Evolutionary conservation across 768 basidiomycete genomes (phyloP), one percentile per base, ranked within the genome.

Genomic region (Lentinus brumalis): DNA sequence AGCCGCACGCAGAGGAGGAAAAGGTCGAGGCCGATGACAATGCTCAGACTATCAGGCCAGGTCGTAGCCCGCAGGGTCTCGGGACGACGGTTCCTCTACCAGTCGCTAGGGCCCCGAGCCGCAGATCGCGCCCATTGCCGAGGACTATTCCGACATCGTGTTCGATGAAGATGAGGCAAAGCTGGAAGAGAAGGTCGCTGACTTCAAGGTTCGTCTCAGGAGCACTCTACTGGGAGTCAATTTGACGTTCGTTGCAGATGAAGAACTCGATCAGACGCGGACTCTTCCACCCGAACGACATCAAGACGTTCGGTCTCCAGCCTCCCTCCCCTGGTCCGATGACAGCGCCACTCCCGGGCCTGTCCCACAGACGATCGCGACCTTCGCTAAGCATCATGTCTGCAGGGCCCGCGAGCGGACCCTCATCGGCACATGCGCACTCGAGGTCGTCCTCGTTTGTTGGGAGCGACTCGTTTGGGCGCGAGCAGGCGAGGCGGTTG

Each of bases 111-210:
- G 78, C 87, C 89, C 90, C 1, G 73, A 88, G 9, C 76, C 79
- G 9, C 83, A 81, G 42, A 87, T 92, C 32, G 73, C 75, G 9
- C 85, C 89, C 7, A 89, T 92, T 42, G 83, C 89, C 3, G 96
- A 98, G 69, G 96, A 98, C 73, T 96, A 94, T 70, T 96, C 94
- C 7, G 96, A 98, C 70, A 74, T 96, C 42, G 86, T 85, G 26
- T 77, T 81, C n/a, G 91, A 88, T 15, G 94, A 92, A 63, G 91
- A 91, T 42, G 90, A 89, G 67, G 74, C 78, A 31, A 76, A 78
- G 31, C 73, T 96, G 53, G 82, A 88, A 66, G 86, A 86, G 66
- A 94, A 94, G 75, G 86, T 97, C 14, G 87, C 88, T 0, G 85
- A 90, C 73, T 92, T 96, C 74, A 93, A 88, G 82, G 91, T 91